Percentiles rank a stretch among this genome's conserved stretches.
Evolutionary conservation across 2,329 filamentous ascomycete genomes (phyloP).

Genomic region (Westerdykella sp.): DNA sequence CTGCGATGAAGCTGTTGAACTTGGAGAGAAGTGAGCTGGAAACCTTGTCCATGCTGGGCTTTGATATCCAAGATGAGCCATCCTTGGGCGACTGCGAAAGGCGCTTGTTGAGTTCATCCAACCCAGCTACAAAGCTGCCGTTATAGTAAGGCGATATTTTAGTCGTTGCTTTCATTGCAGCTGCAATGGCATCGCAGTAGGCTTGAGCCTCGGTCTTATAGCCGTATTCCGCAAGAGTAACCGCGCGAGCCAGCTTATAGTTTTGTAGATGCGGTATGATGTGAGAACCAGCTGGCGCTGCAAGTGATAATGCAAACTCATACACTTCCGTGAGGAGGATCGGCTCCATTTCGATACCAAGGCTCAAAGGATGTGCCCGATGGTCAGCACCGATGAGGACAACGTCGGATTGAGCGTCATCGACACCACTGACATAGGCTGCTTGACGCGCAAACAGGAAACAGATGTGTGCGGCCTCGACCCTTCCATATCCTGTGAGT

Average conservation of each 20-base stretch:
- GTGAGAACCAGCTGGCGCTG: conserved; percentile 47
- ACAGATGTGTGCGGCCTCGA: conserved; percentile 90
- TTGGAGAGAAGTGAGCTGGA: conserved; percentile 84
- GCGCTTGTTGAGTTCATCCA: conserved; percentile 79
- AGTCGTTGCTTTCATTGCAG: conserved; percentile 71
- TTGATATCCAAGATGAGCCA: conserved; percentile 82
- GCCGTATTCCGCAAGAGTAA: conserved; percentile 76
- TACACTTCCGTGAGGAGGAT: conserved; percentile 95
- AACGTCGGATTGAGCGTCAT: conserved; percentile 72
- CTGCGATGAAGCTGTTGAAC: conserved; percentile 94
- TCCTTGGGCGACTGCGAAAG: conserved; percentile 82
- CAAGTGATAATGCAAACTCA: conserved; percentile 77
- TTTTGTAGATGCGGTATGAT: conserved; percentile 75
- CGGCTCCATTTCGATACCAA: conserved; percentile 74
- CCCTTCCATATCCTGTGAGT: conserved; percentile 75
- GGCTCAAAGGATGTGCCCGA: conserved; percentile 60
- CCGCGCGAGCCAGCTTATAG: conserved; percentile 88
- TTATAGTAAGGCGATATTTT: conserved; percentile 85
- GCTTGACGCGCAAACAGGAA: conserved; percentile 74
- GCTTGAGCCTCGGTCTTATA: conserved; percentile 74
- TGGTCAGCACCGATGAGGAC: conserved; percentile 84
- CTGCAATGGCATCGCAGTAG: conserved; percentile 81
- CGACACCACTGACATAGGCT: conserved; percentile 70
- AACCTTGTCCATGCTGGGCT: conserved; percentile 92
- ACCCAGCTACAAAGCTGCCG: conserved; percentile 60